Evolutionary conservation across 108 stramenopile genomes (phyloP).

Genomic region (Fragilariopsis cylindrus): DNA sequence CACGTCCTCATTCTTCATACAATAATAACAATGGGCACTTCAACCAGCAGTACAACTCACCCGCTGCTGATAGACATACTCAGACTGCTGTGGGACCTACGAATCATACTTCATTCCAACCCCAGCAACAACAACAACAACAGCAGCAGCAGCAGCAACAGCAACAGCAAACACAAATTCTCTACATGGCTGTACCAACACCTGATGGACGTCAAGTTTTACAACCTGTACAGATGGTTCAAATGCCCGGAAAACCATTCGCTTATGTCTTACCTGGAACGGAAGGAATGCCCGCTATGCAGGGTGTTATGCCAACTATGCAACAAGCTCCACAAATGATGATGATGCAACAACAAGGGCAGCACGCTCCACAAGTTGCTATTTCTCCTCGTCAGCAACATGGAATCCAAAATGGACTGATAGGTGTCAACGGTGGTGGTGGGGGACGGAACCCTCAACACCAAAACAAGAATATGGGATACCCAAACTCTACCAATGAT

Average conservation of each 20-base stretch:
- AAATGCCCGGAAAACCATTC: conserved; percentile 53
- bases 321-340: conserved; percentile 8
- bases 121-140: too few species aligned
- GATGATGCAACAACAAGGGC: conserved; percentile 15
- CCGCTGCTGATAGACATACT: not conserved
- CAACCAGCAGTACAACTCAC: conserved; percentile 9
- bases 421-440: conserved; percentile 11
- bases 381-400: not conserved
- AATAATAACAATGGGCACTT: conserved; percentile 12
- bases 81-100: not conserved
- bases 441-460: conserved; percentile 2
- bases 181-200: conserved; percentile 91
- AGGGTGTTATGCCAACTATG: conserved; percentile 23
- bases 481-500: conserved; percentile 11
- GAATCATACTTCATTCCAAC: not conserved
- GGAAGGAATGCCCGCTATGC: conserved; percentile 29
- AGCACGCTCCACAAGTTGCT: conserved; percentile 2
- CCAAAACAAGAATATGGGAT: conserved; percentile 15
- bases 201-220: conserved; percentile 86
- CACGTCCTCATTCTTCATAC: conserved; percentile 19
- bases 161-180: conserved; percentile 62
- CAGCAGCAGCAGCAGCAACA: conserved; percentile 41
- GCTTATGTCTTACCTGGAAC: conserved; percentile 47
- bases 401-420: conserved; percentile 6
- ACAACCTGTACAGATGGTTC: conserved; percentile 71